These are phyloP conservation scores for Beauveria varroae DNA, from an alignment of 2,329 filamentous ascomycete genomes.

Conservation along the genomic window DNA sequence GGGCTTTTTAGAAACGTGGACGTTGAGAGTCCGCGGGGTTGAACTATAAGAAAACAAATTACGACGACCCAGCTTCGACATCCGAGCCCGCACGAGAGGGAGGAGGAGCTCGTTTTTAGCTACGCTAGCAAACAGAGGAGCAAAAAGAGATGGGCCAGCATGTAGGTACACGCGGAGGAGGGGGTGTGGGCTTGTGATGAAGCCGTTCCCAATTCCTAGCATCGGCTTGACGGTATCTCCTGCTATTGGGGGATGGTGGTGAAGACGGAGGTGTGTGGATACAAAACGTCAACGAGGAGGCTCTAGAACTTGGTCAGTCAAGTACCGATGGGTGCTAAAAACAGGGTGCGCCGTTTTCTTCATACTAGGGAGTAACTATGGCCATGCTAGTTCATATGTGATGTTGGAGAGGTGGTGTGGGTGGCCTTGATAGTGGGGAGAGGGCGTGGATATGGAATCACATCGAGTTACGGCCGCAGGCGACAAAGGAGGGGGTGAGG, in stretches of 20 bases:
- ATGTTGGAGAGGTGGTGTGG: not conserved
- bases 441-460: not conserved
- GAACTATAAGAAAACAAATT: no score
- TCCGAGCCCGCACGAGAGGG: not conserved
- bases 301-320: not conserved
- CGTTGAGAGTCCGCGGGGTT: no score
- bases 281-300: not conserved
- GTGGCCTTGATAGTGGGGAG: not conserved
- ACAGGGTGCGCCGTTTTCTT: not conserved
- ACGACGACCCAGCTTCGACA: no score
- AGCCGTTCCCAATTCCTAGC: not conserved
- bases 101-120: not conserved
- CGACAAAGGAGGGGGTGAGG: not conserved
- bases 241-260: not conserved
- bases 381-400: not conserved
- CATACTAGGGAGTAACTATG: not conserved
- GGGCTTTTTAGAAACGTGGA: not conserved
- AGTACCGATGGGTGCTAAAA: not conserved
- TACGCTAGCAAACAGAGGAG: not conserved
- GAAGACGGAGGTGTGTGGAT: not conserved
- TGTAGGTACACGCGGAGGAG: not conserved
- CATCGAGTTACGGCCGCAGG: not conserved
- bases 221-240: not conserved
- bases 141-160: no score
- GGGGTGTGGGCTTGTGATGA: not conserved